Evolutionary conservation across 2,329 filamentous ascomycete species (phyloP).

Genomic region (Aureobasidium sp.): DNA sequence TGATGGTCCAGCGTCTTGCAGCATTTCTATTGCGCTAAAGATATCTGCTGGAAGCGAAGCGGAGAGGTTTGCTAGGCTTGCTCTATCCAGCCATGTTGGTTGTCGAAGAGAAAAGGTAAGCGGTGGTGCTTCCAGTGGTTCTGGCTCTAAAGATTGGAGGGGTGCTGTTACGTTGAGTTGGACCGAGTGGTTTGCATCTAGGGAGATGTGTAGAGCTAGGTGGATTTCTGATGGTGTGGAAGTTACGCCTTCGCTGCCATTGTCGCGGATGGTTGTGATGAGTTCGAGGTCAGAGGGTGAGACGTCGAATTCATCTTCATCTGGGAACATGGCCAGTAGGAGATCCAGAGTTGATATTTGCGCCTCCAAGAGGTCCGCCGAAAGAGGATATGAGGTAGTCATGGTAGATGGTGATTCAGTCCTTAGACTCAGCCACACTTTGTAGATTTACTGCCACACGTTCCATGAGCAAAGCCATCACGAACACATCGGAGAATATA

Average conservation of each 20-base stretch:
- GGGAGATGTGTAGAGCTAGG: background rate
- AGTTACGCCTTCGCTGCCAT: background rate
- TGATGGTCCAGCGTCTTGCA: slow-evolving; percentile 33
- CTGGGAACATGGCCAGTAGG: slow-evolving; percentile 14
- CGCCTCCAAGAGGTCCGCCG: slow-evolving; percentile 2
- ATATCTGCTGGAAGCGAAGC: slow-evolving; percentile 33
- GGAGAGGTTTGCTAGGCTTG: slow-evolving; percentile 31
- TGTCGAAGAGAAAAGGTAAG: slow-evolving; percentile 42
- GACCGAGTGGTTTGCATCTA: slow-evolving; percentile 18
- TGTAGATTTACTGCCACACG: too few relatives aligned
- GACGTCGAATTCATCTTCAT: background rate
- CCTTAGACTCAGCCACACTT: too few relatives aligned
- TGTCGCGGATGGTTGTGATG: background rate
- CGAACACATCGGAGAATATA: too few relatives aligned
- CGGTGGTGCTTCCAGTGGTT: slow-evolving; percentile 34
- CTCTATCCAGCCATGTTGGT: slow-evolving; percentile 47
- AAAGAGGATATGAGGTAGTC: background rate
- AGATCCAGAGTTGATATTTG: slow-evolving; percentile 12
- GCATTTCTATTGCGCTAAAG: slow-evolving; percentile 40
- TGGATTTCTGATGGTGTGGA: background rate
- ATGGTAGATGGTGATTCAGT: background rate
- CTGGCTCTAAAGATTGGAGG: slow-evolving; percentile 19
- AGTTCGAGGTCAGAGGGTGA: background rate
- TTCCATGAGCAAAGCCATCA: too few relatives aligned
- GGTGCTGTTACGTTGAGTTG: slow-evolving; percentile 35